These are phyloP conservation scores for Arxiozyma heterogenica DNA, from an alignment of 1,139 yeast species.

Conservation along the genomic window DNA sequence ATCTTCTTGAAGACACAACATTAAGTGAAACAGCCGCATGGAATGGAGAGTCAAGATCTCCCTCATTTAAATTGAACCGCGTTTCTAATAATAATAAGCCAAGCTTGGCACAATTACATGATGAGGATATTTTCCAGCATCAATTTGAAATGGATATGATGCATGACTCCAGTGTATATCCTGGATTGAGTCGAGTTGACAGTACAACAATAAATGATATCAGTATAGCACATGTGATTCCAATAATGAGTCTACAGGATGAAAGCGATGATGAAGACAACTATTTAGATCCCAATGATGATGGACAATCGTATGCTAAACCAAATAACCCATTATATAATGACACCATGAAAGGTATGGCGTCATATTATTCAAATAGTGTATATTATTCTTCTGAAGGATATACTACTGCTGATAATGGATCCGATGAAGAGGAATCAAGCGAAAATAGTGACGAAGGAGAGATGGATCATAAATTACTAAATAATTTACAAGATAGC, in stretches of 20 bases:
- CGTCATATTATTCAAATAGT: slow-evolving; percentile 19
- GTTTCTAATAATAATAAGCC: background rate
- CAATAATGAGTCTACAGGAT: background rate
- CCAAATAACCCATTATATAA: slow-evolving; percentile 47
- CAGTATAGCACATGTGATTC: slow-evolving; percentile 9
- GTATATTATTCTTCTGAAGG: slow-evolving; percentile 11
- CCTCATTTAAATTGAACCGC: slow-evolving; percentile 1
- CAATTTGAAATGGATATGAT: slow-evolving; percentile 23
- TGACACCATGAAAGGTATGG: slow-evolving; percentile 20
- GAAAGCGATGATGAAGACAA: slow-evolving; percentile 29
- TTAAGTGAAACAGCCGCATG: background rate
- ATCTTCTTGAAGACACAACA: slow-evolving; percentile 16
- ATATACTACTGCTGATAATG: slow-evolving; percentile 12
- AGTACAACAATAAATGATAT: slow-evolving; percentile 6
- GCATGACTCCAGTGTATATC: background rate
- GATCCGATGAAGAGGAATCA: slow-evolving; percentile 15
- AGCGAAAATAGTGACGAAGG: slow-evolving; percentile 20
- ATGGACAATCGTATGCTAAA: slow-evolving; percentile 61
- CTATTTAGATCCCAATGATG: slow-evolving; percentile 71
- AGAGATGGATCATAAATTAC: slow-evolving; percentile 3
- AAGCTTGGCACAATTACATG: slow-evolving; percentile 6
- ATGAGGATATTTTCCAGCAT: slow-evolving; percentile 16
- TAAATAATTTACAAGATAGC: slow-evolving; percentile 19
- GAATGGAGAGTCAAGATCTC: slow-evolving; percentile 1
- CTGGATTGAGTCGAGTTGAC: slow-evolving; percentile 6